phyloP scores from a whole-genome alignment of 495 filamentous ascomycete species.

The Podospora sp. region DNA sequence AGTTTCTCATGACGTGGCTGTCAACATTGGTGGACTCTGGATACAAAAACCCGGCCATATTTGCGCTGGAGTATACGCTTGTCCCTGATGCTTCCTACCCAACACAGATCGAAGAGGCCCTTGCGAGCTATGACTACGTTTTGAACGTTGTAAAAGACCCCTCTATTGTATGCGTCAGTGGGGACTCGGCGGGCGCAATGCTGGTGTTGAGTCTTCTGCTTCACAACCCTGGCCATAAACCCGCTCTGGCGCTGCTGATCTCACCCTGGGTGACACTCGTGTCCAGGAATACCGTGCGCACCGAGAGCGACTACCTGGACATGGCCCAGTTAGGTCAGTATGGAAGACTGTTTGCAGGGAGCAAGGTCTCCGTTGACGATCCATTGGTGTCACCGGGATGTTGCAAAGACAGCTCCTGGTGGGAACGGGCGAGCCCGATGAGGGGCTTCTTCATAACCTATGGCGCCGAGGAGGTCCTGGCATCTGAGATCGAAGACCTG shows the following conservation, averaged over 20 bases:
- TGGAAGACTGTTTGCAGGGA: slow-evolving; percentile 64
- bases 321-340: slow-evolving; percentile 58
- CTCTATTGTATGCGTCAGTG: slow-evolving; percentile 62
- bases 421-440: slow-evolving; percentile 61
- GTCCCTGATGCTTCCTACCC: slow-evolving; percentile 74
- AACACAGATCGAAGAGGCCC: slow-evolving; percentile 64
- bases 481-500: slow-evolving; percentile 60
- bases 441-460: slow-evolving; percentile 65
- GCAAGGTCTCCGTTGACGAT: slow-evolving; percentile 48
- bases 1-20: slow-evolving; percentile 71
- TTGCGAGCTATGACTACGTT: slow-evolving; percentile 67
- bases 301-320: slow-evolving; percentile 64
- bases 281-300: slow-evolving; percentile 58
- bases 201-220: slow-evolving; percentile 69
- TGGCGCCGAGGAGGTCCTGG: slow-evolving; percentile 73
- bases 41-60: slow-evolving; percentile 73
- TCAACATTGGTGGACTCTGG: slow-evolving; percentile 58
- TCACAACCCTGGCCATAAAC: slow-evolving; percentile 50
- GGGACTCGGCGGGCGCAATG: slow-evolving; percentile 75
- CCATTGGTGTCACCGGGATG: slow-evolving; percentile 66
- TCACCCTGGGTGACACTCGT: slow-evolving; percentile 65
- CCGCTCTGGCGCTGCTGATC: slow-evolving; percentile 56
- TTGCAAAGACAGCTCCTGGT: slow-evolving; percentile 64
- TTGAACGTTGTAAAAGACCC: slow-evolving; percentile 56
- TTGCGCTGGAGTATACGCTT: slow-evolving; percentile 75